A percentile compares a stretch with the other conserved stretches of the same genome.
phyloP scores from a whole-genome alignment of 2,329 filamentous ascomycete genomes.

The Paecilomyces niveus region DNA sequence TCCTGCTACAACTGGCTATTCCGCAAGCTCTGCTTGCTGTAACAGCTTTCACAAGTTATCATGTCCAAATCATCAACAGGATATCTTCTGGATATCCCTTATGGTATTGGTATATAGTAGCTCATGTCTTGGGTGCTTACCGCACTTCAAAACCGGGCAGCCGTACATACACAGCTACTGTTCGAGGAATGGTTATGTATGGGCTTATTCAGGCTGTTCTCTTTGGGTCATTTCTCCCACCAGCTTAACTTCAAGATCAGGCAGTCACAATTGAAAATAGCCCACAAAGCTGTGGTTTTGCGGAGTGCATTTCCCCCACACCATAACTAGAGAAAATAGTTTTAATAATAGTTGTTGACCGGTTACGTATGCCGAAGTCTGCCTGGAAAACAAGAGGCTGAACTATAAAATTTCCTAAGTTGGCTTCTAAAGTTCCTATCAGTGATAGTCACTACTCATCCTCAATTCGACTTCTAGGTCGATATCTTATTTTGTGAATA shows the following conservation, averaged over 20 bases:
- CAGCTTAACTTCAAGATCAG: constrained; percentile 51
- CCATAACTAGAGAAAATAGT: not conserved
- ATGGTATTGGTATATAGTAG: constrained; percentile 79
- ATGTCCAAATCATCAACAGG: constrained; percentile 89
- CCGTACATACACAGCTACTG: constrained; percentile 28
- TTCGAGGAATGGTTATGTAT: constrained; percentile 73
- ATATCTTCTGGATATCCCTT: constrained; percentile 81
- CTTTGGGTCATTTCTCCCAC: constrained; percentile 86
- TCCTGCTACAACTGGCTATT: constrained; percentile 54
- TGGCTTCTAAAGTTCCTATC: not conserved
- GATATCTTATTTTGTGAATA: not conserved
- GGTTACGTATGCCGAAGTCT: not conserved
- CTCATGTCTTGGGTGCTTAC: constrained; percentile 17
- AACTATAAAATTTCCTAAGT: not conserved
- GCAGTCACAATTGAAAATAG: not conserved
- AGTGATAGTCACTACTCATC: not conserved
- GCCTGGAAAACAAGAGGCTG: not conserved
- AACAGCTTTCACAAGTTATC: constrained; percentile 71
- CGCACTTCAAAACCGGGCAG: constrained; percentile 7
- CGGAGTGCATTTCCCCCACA: not conserved
- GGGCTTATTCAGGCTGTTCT: constrained; percentile 72
- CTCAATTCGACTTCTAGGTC: not conserved
- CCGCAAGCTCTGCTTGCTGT: constrained; percentile 65
- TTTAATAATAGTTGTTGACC: not conserved
- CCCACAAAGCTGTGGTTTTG: not conserved